phyloP scores from a whole-genome alignment of 2,329 filamentous ascomycete species.

The Aspergillus sp. region DNA sequence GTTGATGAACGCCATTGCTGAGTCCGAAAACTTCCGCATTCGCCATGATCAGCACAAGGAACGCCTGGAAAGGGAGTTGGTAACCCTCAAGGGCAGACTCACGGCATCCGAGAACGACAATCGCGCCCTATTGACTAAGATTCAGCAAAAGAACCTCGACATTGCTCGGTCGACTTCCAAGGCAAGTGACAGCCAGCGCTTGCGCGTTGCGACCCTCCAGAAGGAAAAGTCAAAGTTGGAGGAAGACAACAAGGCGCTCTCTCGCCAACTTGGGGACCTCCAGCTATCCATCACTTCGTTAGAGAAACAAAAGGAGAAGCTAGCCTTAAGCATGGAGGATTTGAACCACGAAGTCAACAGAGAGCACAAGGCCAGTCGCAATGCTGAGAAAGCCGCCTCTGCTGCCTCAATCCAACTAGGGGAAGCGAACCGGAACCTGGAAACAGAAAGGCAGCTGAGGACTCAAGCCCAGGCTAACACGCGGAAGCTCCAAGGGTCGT shows the following conservation, averaged over 20 bases:
- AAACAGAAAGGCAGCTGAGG: slow-evolving; percentile 85
- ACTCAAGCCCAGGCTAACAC: slow-evolving; percentile 84
- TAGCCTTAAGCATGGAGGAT: slow-evolving; percentile 86
- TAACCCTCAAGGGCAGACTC: slow-evolving; percentile 86
- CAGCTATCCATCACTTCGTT: slow-evolving; percentile 81
- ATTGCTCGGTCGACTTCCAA: slow-evolving; percentile 88
- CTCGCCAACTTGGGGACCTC: slow-evolving; percentile 82
- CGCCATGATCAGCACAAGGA: slow-evolving; percentile 95
- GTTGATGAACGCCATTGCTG: slow-evolving; percentile 82
- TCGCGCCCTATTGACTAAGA: slow-evolving; percentile 89
- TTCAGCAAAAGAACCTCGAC: slow-evolving; percentile 96
- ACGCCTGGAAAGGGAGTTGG: slow-evolving; percentile 85
- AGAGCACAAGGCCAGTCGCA: slow-evolving; percentile 86
- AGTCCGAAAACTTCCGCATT: slow-evolving; percentile 85
- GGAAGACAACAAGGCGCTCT: slow-evolving; percentile 78
- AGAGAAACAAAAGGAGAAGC: slow-evolving; percentile 93
- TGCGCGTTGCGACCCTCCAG: slow-evolving; percentile 75
- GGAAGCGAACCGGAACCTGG: slow-evolving; percentile 85
- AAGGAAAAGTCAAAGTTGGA: slow-evolving; percentile 82
- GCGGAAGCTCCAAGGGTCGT: slow-evolving; percentile 74
- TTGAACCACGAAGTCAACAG: slow-evolving; percentile 88
- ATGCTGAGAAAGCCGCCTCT: slow-evolving; percentile 85
- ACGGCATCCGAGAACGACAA: slow-evolving; percentile 96
- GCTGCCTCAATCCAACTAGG: slow-evolving; percentile 80
- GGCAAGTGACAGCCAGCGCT: slow-evolving; percentile 80